phyloP scores from a whole-genome alignment of 306 rosid genomes.

The Begonia loranthoides region DNA sequence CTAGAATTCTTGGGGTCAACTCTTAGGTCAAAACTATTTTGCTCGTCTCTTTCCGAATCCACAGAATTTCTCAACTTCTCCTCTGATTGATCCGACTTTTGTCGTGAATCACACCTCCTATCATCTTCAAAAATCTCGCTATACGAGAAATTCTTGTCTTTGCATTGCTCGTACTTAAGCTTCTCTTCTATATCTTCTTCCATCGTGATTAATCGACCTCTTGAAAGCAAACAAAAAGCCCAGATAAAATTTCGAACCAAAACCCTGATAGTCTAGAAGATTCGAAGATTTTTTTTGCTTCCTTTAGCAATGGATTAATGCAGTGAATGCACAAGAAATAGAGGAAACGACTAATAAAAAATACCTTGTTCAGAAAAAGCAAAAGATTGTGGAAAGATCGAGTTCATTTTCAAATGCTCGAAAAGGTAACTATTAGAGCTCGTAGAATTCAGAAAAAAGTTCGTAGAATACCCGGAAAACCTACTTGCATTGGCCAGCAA shows the following conservation, averaged over 20 bases:
- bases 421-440: too few relatives aligned
- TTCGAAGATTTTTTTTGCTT: too few relatives aligned
- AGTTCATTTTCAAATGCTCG: neutral
- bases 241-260: neutral
- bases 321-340: slow-evolving; percentile 19
- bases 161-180: slow-evolving; percentile 28
- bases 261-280: too few relatives aligned
- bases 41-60: too few relatives aligned
- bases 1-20: slow-evolving; percentile 33
- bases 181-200: slow-evolving; percentile 23
- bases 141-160: slow-evolving; percentile 18
- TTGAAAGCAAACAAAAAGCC: slow-evolving; percentile 2
- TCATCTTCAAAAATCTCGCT: slow-evolving; percentile 44
- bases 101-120: slow-evolving; percentile 24
- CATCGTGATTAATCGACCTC: slow-evolving; percentile 4
- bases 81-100: slow-evolving; percentile 12
- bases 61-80: neutral
- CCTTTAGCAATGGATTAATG: neutral
- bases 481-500: too few relatives aligned
- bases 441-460: too few relatives aligned
- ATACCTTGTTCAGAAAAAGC: neutral
- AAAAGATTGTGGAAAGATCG: neutral
- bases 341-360: slow-evolving; percentile 1
- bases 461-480: too few relatives aligned
- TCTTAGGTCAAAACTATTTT: slow-evolving; percentile 6